Base-by-base conservation (phyloP, 1,284 basidiomycete species). In the Cutaneotrichosporon arboriforme region DNA sequence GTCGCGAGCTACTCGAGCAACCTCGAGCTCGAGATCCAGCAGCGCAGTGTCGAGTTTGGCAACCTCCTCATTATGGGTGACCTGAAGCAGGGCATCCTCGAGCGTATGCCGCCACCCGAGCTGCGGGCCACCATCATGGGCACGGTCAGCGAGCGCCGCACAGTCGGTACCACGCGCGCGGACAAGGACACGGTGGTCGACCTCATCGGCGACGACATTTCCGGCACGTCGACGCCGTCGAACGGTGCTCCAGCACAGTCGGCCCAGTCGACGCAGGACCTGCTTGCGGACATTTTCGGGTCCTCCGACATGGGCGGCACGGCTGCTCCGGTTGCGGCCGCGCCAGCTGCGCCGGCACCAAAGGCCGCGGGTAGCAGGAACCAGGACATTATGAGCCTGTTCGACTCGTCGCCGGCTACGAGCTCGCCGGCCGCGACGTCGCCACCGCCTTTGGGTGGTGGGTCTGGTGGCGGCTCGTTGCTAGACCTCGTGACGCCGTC, bases 101-200 rank as follows among this genome's bases (percentile, higher is more conserved):
- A 98, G 77, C 83, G 91, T 52, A 99, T 99, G 96, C 96, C 96
- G 8, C 88, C 91, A 5, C 96, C 96, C 2, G 94, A 98, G 73
- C 78, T 98, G 65, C 93, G 90, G 75, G 86, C 88, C 20, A 94
- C 92, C 4, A 88, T 97, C 4, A 87, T 93, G 80, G 92, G 90
- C 47, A 82, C 87, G 54, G 90, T 92, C 52, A 91, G 66, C 74
- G 92, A 97, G 76, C 88, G 90, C 66, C 90, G 91, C 67, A 87
- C 88, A 36, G 92, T 97, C 22, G 92, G 92, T 4, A 90, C 90
- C 4, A 89, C 91, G 2, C 79, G 83, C 63, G 81, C 80, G 26
- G 82, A 85, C 46, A 87, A 84, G 73, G 87, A 91, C 56, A 84
- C 79, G 9, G 68, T 81, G 5, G 74, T 80, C 43, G 88, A 92